Evolutionary conservation across 768 basidiomycete genomes (phyloP).

Genomic region (Imleria badia): DNA sequence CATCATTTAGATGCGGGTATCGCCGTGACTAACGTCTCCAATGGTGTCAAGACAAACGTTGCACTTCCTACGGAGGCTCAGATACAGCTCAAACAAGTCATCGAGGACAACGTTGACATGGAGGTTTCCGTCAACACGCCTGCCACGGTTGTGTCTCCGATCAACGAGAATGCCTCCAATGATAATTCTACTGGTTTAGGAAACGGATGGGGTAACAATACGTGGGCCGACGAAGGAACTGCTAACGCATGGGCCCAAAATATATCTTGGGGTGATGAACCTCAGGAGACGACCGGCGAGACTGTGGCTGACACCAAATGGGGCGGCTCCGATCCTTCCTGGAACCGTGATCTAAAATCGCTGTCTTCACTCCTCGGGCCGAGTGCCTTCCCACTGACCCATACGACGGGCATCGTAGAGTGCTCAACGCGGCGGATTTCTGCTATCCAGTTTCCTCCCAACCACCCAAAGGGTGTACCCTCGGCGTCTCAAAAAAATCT

Average conservation of each 20-base stretch:
- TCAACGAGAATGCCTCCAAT: neutral
- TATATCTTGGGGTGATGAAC: slow-evolving; percentile 1
- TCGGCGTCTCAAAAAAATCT: neutral
- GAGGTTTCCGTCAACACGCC: slow-evolving; percentile 10
- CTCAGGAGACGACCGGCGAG: slow-evolving; percentile 5
- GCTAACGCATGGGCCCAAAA: slow-evolving; percentile 13
- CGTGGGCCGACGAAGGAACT: slow-evolving; percentile 14
- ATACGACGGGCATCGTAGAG: slow-evolving; percentile 66
- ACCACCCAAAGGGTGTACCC: slow-evolving; percentile 15
- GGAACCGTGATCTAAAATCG: slow-evolving; percentile 22
- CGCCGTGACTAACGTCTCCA: slow-evolving; percentile 15
- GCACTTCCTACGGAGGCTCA: slow-evolving; percentile 26
- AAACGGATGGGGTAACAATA: slow-evolving; percentile 1
- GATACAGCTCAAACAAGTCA: slow-evolving; percentile 25
- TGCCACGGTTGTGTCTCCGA: neutral
- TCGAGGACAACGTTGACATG: slow-evolving; percentile 28
- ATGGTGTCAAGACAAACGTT: slow-evolving; percentile 12
- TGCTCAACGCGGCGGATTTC: slow-evolving; percentile 59
- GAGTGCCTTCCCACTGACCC: slow-evolving; percentile 56
- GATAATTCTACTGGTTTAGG: slow-evolving; percentile 3
- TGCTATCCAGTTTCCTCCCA: slow-evolving; percentile 41
- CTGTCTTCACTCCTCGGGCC: slow-evolving; percentile 52
- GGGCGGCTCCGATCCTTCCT: slow-evolving; percentile 21
- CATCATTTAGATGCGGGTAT: slow-evolving; percentile 12
- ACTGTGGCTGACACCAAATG: slow-evolving; percentile 3